Evolutionary conservation across 345 rosid species (phyloP).

Genomic region (Zanthoxylum bungeanum): DNA sequence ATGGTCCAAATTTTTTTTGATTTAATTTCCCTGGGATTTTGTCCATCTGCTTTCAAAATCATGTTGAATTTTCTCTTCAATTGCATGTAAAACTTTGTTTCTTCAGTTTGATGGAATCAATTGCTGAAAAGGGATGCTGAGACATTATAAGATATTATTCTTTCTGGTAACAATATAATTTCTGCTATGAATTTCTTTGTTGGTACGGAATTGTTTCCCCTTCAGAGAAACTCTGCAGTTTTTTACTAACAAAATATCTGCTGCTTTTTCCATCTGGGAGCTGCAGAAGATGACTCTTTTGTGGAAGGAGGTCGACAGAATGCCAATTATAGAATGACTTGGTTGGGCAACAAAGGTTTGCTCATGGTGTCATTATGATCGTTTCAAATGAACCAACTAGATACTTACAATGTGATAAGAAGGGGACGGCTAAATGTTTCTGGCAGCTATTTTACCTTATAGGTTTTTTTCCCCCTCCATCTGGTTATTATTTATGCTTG

Average conservation of each 20-base stretch:
- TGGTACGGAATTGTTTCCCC: too few relatives aligned
- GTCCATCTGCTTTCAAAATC: not conserved
- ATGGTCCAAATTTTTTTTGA: too few relatives aligned
- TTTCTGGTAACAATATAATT: too few relatives aligned
- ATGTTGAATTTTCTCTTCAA: not conserved
- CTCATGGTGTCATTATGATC: slow-evolving; percentile 91
- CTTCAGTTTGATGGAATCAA: not conserved
- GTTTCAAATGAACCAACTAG: too few relatives aligned
- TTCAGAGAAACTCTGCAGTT: too few relatives aligned
- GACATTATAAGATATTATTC: too few relatives aligned
- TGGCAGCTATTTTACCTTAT: too few relatives aligned
- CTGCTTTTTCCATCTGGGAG: slow-evolving; percentile 98
- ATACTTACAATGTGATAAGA: slow-evolving; percentile 66
- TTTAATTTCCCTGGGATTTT: too few relatives aligned
- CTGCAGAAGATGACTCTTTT: slow-evolving; percentile 98
- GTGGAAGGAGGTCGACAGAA: slow-evolving; percentile 99
- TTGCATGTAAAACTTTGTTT: not conserved
- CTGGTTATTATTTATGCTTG: slow-evolving; percentile 2
- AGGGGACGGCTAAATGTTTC: slow-evolving; percentile 89
- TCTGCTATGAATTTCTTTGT: too few relatives aligned
- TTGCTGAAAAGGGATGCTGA: too few relatives aligned
- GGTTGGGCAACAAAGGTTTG: slow-evolving; percentile 97
- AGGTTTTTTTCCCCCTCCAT: too few relatives aligned
- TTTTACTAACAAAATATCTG: too few relatives aligned
- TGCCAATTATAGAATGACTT: slow-evolving; percentile 98